Evolutionary conservation across 192 early-diverging fungal genomes (phyloP).

Genomic region (Coemansia interrupta): DNA sequence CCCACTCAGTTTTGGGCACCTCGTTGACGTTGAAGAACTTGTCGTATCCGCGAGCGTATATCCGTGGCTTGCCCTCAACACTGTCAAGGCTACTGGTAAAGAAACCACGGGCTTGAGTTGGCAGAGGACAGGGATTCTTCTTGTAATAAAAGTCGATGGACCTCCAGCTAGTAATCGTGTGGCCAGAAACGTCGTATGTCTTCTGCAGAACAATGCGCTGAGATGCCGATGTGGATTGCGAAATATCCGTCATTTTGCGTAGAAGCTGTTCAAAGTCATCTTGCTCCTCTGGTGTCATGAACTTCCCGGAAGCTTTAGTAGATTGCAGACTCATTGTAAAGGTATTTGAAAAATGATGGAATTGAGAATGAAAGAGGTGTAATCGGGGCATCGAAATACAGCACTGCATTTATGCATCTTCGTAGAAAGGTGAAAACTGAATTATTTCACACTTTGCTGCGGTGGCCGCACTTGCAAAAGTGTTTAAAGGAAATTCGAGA

Average conservation of each 20-base stretch:
- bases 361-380: not conserved
- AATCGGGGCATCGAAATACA: not conserved
- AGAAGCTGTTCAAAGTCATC: not conserved
- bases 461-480: too few relatives aligned
- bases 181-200: slow-evolving; percentile 19
- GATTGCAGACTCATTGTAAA: too few relatives aligned
- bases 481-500: too few relatives aligned
- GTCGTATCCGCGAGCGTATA: slow-evolving; percentile 91
- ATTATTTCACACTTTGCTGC: too few relatives aligned
- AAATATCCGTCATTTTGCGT: too few relatives aligned
- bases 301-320: too few relatives aligned
- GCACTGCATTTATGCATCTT: too few relatives aligned
- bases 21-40: slow-evolving; percentile 93
- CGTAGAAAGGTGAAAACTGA: not conserved
- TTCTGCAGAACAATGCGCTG: too few relatives aligned
- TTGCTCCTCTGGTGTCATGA: not conserved
- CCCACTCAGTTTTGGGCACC: slow-evolving; percentile 59
- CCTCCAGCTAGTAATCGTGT: slow-evolving; percentile 58
- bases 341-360: not conserved
- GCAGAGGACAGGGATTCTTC: slow-evolving; percentile 60
- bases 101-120: slow-evolving; percentile 76
- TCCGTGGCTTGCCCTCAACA: slow-evolving; percentile 34
- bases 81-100: slow-evolving; percentile 56
- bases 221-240: too few relatives aligned
- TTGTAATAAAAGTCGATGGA: slow-evolving; percentile 68